phyloP scores from a whole-genome alignment of 768 basidiomycete genomes.

The Boletus barrowsii region DNA sequence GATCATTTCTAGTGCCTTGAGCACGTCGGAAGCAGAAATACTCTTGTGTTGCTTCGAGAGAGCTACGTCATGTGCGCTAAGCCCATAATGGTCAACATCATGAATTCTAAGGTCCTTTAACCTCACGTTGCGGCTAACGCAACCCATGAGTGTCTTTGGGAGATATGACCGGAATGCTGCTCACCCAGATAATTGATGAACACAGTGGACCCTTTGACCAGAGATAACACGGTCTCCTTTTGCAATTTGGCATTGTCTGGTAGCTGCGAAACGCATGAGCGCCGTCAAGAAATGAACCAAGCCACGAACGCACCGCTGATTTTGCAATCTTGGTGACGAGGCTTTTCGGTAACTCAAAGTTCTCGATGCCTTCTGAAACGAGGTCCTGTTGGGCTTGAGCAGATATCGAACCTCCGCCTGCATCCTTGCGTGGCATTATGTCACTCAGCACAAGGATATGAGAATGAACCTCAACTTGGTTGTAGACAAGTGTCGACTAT shows the following conservation, averaged over 20 bases:
- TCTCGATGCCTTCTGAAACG: slow-evolving; percentile 82
- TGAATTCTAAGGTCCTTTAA: background rate
- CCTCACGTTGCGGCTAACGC: slow-evolving; percentile 46
- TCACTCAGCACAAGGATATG: background rate
- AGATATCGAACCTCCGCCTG: slow-evolving; percentile 49
- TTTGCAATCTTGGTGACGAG: slow-evolving; percentile 84
- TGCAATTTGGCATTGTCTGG: slow-evolving; percentile 84
- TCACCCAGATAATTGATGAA: slow-evolving; percentile 92
- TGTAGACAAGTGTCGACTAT: too few relatives aligned
- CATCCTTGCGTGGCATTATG: slow-evolving; percentile 70
- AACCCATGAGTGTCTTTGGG: background rate
- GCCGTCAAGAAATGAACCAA: background rate
- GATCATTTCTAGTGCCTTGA: slow-evolving; percentile 78
- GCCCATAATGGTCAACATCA: slow-evolving; percentile 3
- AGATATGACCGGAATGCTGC: slow-evolving; percentile 15
- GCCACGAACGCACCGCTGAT: slow-evolving; percentile 57
- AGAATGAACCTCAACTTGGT: too few relatives aligned
- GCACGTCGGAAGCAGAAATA: slow-evolving; percentile 85
- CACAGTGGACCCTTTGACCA: slow-evolving; percentile 87
- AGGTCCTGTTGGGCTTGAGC: slow-evolving; percentile 80
- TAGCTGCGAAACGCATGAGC: slow-evolving; percentile 46
- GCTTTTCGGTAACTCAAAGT: slow-evolving; percentile 83
- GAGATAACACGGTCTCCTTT: slow-evolving; percentile 82
- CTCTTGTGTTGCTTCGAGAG: slow-evolving; percentile 82
- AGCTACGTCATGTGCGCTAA: slow-evolving; percentile 86